Evolutionary conservation across 495 filamentous ascomycete genomes (phyloP), one percentile per base, ranked within the genome.

Genomic region (Bacidia rubella): DNA sequence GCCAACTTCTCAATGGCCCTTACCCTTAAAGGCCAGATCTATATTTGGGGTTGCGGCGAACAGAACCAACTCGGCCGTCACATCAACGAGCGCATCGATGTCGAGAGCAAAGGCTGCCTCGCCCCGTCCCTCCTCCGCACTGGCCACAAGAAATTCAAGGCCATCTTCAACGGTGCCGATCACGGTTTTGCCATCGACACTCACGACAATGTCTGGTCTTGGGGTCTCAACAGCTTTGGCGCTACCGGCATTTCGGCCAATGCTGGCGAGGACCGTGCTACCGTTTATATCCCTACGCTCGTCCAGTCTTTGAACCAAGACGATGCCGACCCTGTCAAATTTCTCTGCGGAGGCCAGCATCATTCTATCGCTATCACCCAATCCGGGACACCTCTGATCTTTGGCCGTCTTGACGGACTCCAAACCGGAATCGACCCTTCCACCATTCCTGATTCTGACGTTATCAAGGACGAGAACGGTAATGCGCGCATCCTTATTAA

Each of bases 181-280:
- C 79, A 81, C 67, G 73, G 71, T 39, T 81, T 95, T 57, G 86
- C 87, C 40, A 73, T 95, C 54, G 80, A 83, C 66, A 70, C 75
- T 19, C 75, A 81, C 38, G 81, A 78, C 29, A 74, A 81, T 26
- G 80, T 92, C 52, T 90, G 77, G 66, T 72, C 81, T 20, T 97
- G 89, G 87, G 90, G 90, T 4, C 67, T 88, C 32, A 97, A 95
- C 69, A 86, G 81, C 63, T 94, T 84, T 62, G 85, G 82, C 44
- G 81, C 90, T 65, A 86, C 82, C 10, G 92, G 86, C 42, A 74
- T 87, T 49, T 26, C 32, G 11, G 75, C 78, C 11, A 75, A 77
- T 45, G 87, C 81, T 22, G 87, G 88, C 52, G 74, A 80, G 21
- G 74, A 81, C 52, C 74, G 73, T 50, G 75, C 79, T 26, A 69